Base-by-base conservation (phyloP, 2,329 filamentous ascomycete genomes). In the Fusarium verrucosum region DNA sequence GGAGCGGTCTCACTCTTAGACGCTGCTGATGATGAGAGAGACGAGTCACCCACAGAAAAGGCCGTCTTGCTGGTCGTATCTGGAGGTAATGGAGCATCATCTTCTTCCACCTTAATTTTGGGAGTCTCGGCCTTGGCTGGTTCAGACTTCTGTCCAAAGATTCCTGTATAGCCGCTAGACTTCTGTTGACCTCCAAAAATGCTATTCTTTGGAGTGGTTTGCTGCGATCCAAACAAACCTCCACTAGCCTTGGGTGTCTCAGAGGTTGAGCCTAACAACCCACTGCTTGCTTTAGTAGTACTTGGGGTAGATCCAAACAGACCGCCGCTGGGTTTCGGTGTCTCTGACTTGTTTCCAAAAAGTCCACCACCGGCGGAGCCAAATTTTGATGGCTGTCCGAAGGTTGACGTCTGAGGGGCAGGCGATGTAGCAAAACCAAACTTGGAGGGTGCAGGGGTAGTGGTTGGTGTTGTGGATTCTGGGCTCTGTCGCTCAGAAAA, bases 31-130 rank as follows among this genome's bases (percentile, higher is more conserved):
- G 83, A 86, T 58, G 83, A 85, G 38, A 82, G 83, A 32, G 81
- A 82, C 17, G 82, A 83, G 58, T 84, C 81, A 43, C 81, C 82
- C 35, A 84, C 65, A 45, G 79, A 75, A 69, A 81, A 86, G 46
- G 77, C 73, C 56, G 76, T 74, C 77, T 82, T 85, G 79, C 83
- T 87, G 50, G 79, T 85, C 55, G 82, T 75, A 61, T 87, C 84
- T 20, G 85, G 84, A 30, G 85, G 84, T 6, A 87, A 74, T 55
- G 85, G 84, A 20, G 70, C 74, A 58, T 77, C 77, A 53, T 73
- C 66, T 33, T 73, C 69, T 40, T 74, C 74, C 35, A 71, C 60
- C 62, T 80, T 82, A 43, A 75, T 72, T 58, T 79, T 76, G 5
- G 76, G 74, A 6, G 74, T 67, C n/a, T 69, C 68, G 22, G 53